These are phyloP conservation scores for Phellinidium pouzarii DNA, from an alignment of 1,284 basidiomycete species.

Conservation along the genomic window DNA sequence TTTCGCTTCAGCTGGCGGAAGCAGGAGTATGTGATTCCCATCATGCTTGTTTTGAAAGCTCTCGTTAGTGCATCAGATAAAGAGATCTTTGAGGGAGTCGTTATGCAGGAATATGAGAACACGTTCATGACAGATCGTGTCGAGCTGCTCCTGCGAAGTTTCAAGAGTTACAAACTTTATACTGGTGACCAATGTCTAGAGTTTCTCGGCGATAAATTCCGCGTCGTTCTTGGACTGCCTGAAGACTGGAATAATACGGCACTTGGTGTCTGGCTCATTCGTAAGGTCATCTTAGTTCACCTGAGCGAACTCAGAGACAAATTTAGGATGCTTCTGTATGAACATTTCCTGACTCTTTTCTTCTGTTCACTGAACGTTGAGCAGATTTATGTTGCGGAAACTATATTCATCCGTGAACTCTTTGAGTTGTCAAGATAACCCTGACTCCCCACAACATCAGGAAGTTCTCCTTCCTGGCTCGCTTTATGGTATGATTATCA, in stretches of 20 bases:
- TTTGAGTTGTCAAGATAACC: slow-evolving; percentile 91
- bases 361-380: background rate
- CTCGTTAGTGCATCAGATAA: slow-evolving; percentile 92
- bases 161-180: slow-evolving; percentile 87
- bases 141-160: slow-evolving; percentile 93
- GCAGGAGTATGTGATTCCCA: slow-evolving; percentile 97
- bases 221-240: slow-evolving; percentile 85
- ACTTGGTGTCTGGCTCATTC: slow-evolving; percentile 80
- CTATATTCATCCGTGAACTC: slow-evolving; percentile 90
- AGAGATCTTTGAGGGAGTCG: slow-evolving; percentile 96
- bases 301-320: slow-evolving; percentile 89
- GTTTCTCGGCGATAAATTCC: slow-evolving; percentile 97
- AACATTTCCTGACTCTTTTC: slow-evolving; percentile 11
- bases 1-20: slow-evolving; percentile 96
- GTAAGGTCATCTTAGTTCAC: slow-evolving; percentile 89
- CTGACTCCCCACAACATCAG: slow-evolving; percentile 98
- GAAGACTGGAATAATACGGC: slow-evolving; percentile 89
- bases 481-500: slow-evolving; percentile 96
- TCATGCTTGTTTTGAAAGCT: slow-evolving; percentile 96
- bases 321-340: slow-evolving; percentile 91
- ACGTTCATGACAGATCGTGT: slow-evolving; percentile 98
- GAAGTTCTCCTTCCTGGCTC: slow-evolving; percentile 94
- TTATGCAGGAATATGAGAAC: slow-evolving; percentile 96
- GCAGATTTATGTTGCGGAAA: slow-evolving; percentile 95
- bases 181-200: slow-evolving; percentile 93